These are phyloP conservation scores for Centaurea solstitialis DNA, from an alignment of 129 eudicot species.

Conservation along the genomic window DNA sequence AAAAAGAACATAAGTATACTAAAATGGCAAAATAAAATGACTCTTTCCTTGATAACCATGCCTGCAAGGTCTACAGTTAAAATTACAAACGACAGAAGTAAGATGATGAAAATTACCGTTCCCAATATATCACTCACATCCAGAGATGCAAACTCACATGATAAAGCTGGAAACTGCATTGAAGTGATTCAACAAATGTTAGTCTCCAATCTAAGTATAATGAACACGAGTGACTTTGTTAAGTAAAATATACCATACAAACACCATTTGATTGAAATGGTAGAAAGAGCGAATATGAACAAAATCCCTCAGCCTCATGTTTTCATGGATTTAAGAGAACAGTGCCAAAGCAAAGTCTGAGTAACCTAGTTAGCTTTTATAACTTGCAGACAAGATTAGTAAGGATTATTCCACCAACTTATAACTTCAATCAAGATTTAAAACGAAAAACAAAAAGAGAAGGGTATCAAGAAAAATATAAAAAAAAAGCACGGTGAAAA, in stretches of 20 bases:
- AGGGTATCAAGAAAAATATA: neutral
- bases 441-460: neutral
- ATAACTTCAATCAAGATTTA: neutral
- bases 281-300: neutral
- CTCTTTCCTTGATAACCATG: neutral
- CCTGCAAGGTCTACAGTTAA: neutral
- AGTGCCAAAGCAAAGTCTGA: neutral
- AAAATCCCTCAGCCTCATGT: neutral
- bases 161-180: slow-evolving; percentile 66
- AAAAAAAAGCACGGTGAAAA: neutral
- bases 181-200: neutral
- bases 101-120: slow-evolving; percentile 46
- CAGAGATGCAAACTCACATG: slow-evolving; percentile 85
- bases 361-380: neutral
- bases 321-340: neutral
- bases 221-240: neutral
- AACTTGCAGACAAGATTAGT: neutral
- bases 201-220: neutral
- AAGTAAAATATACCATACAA: neutral
- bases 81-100: neutral
- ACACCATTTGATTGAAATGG: neutral
- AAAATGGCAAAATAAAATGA: neutral
- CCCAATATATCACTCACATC: slow-evolving; percentile 80
- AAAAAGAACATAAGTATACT: neutral
- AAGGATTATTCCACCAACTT: slow-evolving; percentile 2